Percentiles rank a stretch among this genome's conserved stretches.
Conservation (phyloP, 805 yeast species). For the Saccharomycopsis selenospora region DNA sequence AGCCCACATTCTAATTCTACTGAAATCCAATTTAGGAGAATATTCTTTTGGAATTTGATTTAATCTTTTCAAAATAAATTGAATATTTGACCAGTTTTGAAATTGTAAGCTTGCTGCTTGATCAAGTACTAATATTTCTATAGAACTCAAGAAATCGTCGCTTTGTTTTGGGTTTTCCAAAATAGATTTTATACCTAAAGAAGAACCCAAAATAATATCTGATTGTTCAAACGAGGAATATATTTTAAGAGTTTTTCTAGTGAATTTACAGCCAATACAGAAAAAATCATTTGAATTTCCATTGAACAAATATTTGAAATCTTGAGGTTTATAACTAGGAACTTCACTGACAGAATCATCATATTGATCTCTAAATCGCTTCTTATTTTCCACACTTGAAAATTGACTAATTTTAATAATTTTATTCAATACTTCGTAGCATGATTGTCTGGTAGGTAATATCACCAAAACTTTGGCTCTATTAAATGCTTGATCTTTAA, state of each 20-base stretch:
- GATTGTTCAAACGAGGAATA: conserved; percentile 79
- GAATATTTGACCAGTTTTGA: conserved; percentile 91
- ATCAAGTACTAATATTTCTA: conserved; percentile 75
- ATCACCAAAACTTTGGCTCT: conserved; percentile 82
- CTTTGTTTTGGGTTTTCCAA: conserved; percentile 54
- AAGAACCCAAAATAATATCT: conserved; percentile 85
- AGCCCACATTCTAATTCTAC: conserved; percentile 87
- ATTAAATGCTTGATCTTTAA: conserved; percentile 91
- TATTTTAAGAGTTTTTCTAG: conserved; percentile 78
- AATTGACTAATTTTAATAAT: conserved; percentile 57
- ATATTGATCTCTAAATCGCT: conserved; percentile 68
- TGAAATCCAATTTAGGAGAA: conserved; percentile 80
- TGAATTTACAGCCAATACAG: conserved; percentile 82
- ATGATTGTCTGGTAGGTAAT: conserved; percentile 76
- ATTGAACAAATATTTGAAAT: conserved; percentile 68
- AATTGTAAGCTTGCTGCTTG: conserved; percentile 78
- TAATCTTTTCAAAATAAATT: conserved; percentile 57
- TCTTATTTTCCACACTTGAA: conserved; percentile 73
- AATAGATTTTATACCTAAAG: conserved; percentile 78
- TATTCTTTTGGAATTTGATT: conserved; percentile 70
- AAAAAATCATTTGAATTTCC: conserved; percentile 93
- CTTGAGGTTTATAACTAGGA: conserved; percentile 64
- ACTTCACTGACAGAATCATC: conserved; percentile 34
- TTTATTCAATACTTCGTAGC: conserved; percentile 58
- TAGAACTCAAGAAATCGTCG: conserved; percentile 82